Evolutionary conservation across 768 basidiomycete species (phyloP), one percentile per base, ranked within the genome.

Genomic region (Lactarius tabidus): DNA sequence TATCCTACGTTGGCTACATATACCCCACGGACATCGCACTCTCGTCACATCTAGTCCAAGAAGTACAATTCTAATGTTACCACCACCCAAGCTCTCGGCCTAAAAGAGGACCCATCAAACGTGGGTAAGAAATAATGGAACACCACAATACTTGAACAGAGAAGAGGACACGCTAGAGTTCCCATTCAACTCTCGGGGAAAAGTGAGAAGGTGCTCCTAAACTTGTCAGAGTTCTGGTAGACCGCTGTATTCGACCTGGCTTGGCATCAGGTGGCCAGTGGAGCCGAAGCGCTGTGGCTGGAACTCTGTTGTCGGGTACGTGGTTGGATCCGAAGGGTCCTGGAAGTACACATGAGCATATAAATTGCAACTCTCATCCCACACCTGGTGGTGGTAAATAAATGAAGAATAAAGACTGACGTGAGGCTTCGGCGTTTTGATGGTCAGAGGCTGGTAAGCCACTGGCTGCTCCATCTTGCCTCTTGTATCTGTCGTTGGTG

Each of bases 291-390:
- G 17, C 48, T 23, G 23, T 45, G 57, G 33, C 28, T 62, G 52
- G 15, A 56, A 62, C 45, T 3, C 45, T 23, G 20, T 26, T 1
- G 31, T 52, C 6, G 69, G 70, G 52, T 59, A 70, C 2, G 70
- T 70, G 36, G 54, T 60, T 14, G 70, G 70, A 52, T 71, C 69
- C 1, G 61, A 62, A 39, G 70, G 69, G 60, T 70, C 62, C 68
- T 71, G 23, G 31, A 26, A 17, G 23, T 26, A 51, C 39, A 20
- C 1, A 43, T 9, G 8, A 43, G 1, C 18, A 43, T 35, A 35
- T 51, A 57, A n/a, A n/a, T 15, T 14, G 1, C 14, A 15, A 15
- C n/a, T n/a, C 14, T 38, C 38, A 31, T 28, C 38, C 7, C 1
- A 39, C 15, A 18, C 18, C 20, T 41, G 61, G 28, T 33, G 18